These are phyloP conservation scores for Leccinum boreale DNA, from an alignment of 768 basidiomycete genomes.

Conservation along the genomic window DNA sequence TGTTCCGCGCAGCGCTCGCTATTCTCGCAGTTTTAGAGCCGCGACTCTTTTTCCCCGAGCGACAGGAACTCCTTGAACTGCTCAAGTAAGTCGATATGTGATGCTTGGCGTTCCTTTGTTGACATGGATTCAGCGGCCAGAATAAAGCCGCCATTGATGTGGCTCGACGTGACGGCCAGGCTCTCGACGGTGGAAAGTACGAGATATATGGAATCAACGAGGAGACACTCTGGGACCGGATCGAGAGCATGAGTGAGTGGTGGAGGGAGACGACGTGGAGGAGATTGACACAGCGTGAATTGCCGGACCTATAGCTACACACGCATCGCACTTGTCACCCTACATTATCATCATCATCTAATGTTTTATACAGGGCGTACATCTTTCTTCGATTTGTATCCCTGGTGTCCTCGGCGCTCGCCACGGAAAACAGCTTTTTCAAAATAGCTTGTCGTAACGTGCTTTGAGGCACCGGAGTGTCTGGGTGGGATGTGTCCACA, in stretches of 20 bases:
- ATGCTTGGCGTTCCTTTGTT: slow-evolving; percentile 7
- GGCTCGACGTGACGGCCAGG: slow-evolving; percentile 65
- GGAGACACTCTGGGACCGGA: slow-evolving; percentile 79
- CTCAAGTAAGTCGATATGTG: slow-evolving; percentile 49
- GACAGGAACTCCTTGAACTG: slow-evolving; percentile 73
- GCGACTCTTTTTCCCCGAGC: slow-evolving; percentile 85
- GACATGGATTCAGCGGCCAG: slow-evolving; percentile 56
- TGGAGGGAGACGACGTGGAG: slow-evolving; percentile 93
- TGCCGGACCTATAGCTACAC: slow-evolving; percentile 59
- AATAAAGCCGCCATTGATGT: slow-evolving; percentile 81
- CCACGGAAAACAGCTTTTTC: slow-evolving; percentile 64
- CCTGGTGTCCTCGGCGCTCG: slow-evolving; percentile 69
- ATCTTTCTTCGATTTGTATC: slow-evolving; percentile 80
- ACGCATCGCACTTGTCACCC: slow-evolving; percentile 10
- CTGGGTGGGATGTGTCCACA: slow-evolving; percentile 37
- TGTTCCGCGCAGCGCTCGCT: slow-evolving; percentile 81
- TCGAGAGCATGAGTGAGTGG: slow-evolving; percentile 83
- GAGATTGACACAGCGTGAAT: slow-evolving; percentile 74
- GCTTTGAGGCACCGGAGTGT: slow-evolving; percentile 33
- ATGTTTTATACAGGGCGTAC: slow-evolving; percentile 74
- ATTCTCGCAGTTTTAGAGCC: slow-evolving; percentile 81
- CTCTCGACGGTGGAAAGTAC: slow-evolving; percentile 71
- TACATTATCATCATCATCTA: slow-evolving; percentile 40
- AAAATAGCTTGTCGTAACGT: slow-evolving; percentile 56
- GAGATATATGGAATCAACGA: slow-evolving; percentile 86